Conservation (phyloP, 169 alveolate species). For the Cystoisospora suis region DNA sequence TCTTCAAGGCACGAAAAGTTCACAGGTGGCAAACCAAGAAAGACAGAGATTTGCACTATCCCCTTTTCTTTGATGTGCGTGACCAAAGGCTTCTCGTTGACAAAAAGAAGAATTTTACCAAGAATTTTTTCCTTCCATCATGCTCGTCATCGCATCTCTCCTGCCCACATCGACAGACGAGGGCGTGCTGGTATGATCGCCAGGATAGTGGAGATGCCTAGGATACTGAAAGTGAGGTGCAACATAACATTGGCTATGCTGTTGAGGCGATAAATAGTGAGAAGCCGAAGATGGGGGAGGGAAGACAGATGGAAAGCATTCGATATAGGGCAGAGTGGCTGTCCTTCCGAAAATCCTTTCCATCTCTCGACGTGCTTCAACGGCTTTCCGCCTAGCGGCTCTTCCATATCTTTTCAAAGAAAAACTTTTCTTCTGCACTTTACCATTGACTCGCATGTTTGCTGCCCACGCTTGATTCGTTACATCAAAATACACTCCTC, state of each 20-base stretch:
- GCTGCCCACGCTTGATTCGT: constrained; percentile 38
- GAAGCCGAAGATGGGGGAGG: neutral
- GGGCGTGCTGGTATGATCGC: no score
- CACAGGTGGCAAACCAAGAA: no score
- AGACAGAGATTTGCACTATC: no score
- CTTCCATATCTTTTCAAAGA: constrained; percentile 3
- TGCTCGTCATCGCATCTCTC: no score
- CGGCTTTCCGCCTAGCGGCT: constrained; percentile 1
- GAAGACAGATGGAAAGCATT: neutral
- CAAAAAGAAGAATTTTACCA: no score
- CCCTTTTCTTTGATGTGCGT: no score
- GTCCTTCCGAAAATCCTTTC: neutral
- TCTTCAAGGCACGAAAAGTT: no score
- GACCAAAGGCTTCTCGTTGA: no score
- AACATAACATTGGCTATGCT: neutral
- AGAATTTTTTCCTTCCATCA: no score
- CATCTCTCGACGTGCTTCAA: constrained; percentile 12
- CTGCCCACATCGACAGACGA: no score
- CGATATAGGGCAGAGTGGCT: neutral
- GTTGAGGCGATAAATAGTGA: neutral
- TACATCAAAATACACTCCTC: constrained; percentile 27
- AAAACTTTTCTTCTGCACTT: constrained; percentile 18
- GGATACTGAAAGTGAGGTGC: no score
- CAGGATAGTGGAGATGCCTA: no score
- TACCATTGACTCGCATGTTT: constrained; percentile 1